Base-by-base conservation (phyloP, 2,329 filamentous ascomycete species). In the Pestalotiopsis sp. region DNA sequence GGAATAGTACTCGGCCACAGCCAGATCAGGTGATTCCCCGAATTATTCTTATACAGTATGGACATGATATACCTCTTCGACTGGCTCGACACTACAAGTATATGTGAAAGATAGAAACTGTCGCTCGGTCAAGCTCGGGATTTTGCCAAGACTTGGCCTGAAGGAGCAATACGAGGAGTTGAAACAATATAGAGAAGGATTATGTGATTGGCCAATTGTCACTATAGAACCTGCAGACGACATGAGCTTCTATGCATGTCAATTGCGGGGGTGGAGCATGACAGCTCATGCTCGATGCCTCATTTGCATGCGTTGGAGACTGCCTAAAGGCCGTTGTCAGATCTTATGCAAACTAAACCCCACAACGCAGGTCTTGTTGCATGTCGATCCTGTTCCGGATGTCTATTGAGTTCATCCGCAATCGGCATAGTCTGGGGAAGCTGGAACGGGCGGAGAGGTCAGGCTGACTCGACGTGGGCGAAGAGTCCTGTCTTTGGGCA, bases 211-310 rank as follows among this genome's bases (percentile, higher is more conserved):
- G 61, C 40, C 61, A 41, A 64, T 64, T 17, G n/a, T 23, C 20
- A 23, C 20, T 45, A 64, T 49, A 25, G 61, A 64, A 64, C 61
- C 61, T 64, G 61, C 61, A 64, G 61, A 45, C 25, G 14, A 64
- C 40, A 45, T 52, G 38, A 64, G 38, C 61, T 52, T 31, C n/a
- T 11, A 31, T 45, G 61, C 38, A 49, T 25, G 38, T 14, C n/a
- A 27, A 64, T 23, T 64, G 61, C 61, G 61, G 61, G 61, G 61
- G 40, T 64, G 61, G 61, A 64, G 61, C 27, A 49, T 13, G 61
- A 60, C 20, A 27, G 58, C 58, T 60, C 58, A 60, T 62, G 31
- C 25, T 62, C 12, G n/a, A 59, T 59, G 57, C 57, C 45, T 52
- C 45, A 20, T 52, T 59, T 36, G 23, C 57, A 62, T 62, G 59